Conservation (phyloP, 257 asterid species). For the Solanum ahanhuiri region DNA sequence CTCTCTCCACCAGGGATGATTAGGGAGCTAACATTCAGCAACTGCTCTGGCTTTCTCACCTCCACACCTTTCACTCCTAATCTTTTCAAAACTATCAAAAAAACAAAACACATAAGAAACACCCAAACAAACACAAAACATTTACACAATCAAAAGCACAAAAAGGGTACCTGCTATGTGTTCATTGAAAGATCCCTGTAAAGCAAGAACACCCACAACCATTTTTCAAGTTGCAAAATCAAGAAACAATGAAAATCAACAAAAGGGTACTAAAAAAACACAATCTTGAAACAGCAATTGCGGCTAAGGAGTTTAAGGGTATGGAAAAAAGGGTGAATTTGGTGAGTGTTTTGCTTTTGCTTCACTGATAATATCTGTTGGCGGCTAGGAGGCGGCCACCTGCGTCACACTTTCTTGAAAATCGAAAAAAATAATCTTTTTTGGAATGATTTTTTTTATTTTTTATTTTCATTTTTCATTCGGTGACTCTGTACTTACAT, state of each 20-base stretch:
- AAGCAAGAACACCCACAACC: slow-evolving; percentile 90
- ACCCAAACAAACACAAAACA: background rate
- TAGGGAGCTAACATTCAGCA: slow-evolving; percentile 52
- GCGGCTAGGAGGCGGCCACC: background rate
- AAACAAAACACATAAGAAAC: background rate
- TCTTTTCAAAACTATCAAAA: slow-evolving; percentile 59
- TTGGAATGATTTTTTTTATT: background rate
- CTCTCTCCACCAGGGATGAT: slow-evolving; percentile 99
- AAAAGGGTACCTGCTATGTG: slow-evolving; percentile 70
- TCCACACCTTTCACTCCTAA: slow-evolving; percentile 88
- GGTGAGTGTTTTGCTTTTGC: background rate
- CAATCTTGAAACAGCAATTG: background rate
- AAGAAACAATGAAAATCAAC: background rate
- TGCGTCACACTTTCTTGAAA: background rate
- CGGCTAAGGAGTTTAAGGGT: background rate
- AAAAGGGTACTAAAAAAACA: background rate
- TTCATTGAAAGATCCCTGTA: slow-evolving; percentile 98
- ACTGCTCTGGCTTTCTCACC: slow-evolving; percentile 88
- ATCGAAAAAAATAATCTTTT: background rate
- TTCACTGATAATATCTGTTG: background rate
- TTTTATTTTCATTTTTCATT: background rate
- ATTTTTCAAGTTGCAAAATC: slow-evolving; percentile 12
- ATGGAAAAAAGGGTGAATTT: background rate
- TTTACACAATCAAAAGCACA: background rate
- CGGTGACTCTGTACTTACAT: fast-evolving